A percentile compares a stretch with the other conserved stretches of the same genome.
Conservation (phyloP, 2,329 filamentous ascomycete genomes). For the Shiraia sp. region DNA sequence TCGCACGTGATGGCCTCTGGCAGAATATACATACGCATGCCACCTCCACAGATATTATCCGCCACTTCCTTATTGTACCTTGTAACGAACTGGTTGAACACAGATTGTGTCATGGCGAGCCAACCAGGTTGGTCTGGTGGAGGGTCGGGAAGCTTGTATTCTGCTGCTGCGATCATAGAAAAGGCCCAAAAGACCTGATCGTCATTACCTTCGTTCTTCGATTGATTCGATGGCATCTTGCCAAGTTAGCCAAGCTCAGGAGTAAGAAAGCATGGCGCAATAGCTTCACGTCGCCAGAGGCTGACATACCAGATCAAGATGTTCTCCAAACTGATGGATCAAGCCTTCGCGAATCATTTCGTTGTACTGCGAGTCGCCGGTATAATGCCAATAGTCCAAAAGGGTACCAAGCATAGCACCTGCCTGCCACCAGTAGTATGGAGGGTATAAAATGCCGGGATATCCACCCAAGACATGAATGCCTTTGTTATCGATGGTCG, state of each 20-base stretch:
- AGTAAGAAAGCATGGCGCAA: background rate
- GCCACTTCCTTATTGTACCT: constrained; percentile 35
- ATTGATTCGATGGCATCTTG: constrained; percentile 41
- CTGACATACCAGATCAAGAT: constrained; percentile 30
- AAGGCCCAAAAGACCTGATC: constrained; percentile 64
- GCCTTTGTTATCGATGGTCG: constrained; percentile 54
- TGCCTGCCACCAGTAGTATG: constrained; percentile 70
- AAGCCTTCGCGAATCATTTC: constrained; percentile 60
- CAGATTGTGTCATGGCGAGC: constrained; percentile 49
- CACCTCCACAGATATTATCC: constrained; percentile 35
- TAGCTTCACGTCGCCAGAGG: background rate
- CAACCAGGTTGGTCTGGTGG: constrained; percentile 46
- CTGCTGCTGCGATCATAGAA: constrained; percentile 60
- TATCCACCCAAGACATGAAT: constrained; percentile 47
- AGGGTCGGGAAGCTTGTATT: constrained; percentile 52
- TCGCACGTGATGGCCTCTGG: no score
- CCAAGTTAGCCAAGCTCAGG: constrained; percentile 2
- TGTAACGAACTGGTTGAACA: constrained; percentile 44
- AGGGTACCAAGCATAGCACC: constrained; percentile 72
- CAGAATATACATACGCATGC: constrained; percentile 36
- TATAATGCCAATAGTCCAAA: constrained; percentile 85
- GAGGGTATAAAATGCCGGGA: constrained; percentile 48
- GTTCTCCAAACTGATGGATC: constrained; percentile 36
- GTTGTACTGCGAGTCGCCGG: constrained; percentile 73
- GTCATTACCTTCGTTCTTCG: constrained; percentile 56